Percentiles rank a stretch among this genome's conserved stretches.
These are phyloP conservation scores for Dysphania ambrosioides DNA, from an alignment of 148 eudicot species.

Conservation along the genomic window DNA sequence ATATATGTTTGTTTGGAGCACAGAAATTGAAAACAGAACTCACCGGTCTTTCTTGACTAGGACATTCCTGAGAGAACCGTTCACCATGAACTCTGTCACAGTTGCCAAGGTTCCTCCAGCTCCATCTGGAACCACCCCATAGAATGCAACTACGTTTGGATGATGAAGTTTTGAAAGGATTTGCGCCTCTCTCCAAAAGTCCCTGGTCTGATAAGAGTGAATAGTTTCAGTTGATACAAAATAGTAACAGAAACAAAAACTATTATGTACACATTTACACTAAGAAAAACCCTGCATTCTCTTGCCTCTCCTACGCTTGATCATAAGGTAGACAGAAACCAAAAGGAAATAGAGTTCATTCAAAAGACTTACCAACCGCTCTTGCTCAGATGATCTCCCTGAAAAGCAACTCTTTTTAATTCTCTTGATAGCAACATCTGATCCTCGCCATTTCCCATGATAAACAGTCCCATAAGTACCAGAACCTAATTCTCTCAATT, in stretches of 20 bases:
- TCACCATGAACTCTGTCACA: conserved; percentile 89
- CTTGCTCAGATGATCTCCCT: conserved; percentile 91
- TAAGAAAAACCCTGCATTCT: neutral
- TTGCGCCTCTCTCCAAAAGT: conserved; percentile 97
- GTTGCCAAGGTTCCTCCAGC: conserved; percentile 93
- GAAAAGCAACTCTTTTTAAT: conserved; percentile 86
- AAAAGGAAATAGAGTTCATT: conserved; percentile 3
- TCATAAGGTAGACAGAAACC: neutral
- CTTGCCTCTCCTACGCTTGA: neutral
- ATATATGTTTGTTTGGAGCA: neutral
- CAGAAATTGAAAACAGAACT: conserved; percentile 2
- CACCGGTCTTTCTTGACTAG: conserved; percentile 82
- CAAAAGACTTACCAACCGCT: conserved; percentile 60
- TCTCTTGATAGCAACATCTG: conserved; percentile 96
- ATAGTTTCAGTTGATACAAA: conserved; percentile 2
- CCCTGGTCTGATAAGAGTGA: conserved; percentile 50
- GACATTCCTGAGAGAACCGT: conserved; percentile 88
- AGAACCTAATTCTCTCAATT: conserved; percentile 81
- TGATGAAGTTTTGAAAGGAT: conserved; percentile 92
- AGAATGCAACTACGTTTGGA: conserved; percentile 95
- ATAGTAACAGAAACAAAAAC: neutral
- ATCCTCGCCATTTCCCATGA: conserved; percentile 96
- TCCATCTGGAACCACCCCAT: conserved; percentile 96
- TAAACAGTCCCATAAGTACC: conserved; percentile 97
- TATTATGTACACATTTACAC: neutral